phyloP scores from a whole-genome alignment of 331 rosid species.

The Quercus tomentella region DNA sequence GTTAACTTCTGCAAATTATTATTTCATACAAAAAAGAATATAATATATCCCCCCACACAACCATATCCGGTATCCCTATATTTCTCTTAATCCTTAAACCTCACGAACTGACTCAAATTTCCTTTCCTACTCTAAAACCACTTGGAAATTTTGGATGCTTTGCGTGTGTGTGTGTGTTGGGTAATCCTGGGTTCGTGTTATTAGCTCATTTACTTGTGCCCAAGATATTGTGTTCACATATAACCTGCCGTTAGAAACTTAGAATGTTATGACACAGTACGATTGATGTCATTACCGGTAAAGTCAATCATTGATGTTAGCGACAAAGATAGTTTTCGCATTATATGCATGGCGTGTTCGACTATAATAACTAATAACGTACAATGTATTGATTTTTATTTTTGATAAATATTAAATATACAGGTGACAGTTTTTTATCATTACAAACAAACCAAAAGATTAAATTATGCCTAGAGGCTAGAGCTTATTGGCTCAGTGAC shows the following conservation, averaged over 20 bases:
- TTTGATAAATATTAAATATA: not conserved
- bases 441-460: not conserved
- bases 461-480: too few relatives aligned
- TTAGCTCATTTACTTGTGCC: too few relatives aligned
- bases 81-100: not conserved
- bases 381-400: too few relatives aligned
- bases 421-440: not conserved
- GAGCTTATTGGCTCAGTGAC: too few relatives aligned
- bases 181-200: too few relatives aligned
- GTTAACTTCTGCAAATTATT: not conserved
- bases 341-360: not conserved
- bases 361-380: not conserved
- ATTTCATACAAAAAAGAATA: not conserved
- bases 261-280: too few relatives aligned
- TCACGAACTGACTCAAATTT: not conserved
- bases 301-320: too few relatives aligned
- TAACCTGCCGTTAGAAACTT: not conserved
- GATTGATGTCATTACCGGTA: too few relatives aligned
- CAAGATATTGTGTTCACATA: not conserved
- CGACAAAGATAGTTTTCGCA: too few relatives aligned
- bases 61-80: not conserved
- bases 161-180: too few relatives aligned
- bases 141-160: not conserved
- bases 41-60: too few relatives aligned
- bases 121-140: not conserved